Evolutionary conservation across 441 rosid species (phyloP).

Genomic region (Croton setiger): DNA sequence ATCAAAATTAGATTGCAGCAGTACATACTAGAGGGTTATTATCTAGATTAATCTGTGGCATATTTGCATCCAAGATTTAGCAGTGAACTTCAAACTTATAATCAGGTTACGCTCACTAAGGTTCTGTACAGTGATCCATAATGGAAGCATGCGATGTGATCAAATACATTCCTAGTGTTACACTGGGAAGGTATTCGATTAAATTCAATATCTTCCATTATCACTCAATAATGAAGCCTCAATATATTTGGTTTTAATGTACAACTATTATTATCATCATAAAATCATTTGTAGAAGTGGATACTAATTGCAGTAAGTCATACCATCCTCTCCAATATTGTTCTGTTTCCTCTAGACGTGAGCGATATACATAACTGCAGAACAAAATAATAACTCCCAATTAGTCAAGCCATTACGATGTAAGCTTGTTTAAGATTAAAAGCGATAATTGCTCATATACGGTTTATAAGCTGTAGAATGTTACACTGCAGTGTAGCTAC

Average conservation of each 20-base stretch:
- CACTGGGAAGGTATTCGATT: too few relatives aligned
- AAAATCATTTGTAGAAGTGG: not conserved
- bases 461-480: not conserved
- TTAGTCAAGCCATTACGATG: constrained; percentile 1
- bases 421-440: not conserved
- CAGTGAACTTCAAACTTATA: not conserved
- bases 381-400: constrained; percentile 21
- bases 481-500: not conserved
- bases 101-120: not conserved
- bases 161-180: too few relatives aligned
- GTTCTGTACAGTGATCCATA: too few relatives aligned
- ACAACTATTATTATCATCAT: constrained; percentile 9
- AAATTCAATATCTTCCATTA: too few relatives aligned
- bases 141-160: too few relatives aligned
- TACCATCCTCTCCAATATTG: constrained; percentile 98
- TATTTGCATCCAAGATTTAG: not conserved
- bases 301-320: constrained; percentile 16
- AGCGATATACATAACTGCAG: constrained; percentile 67
- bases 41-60: not conserved
- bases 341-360: constrained; percentile 74
- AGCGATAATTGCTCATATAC: not conserved
- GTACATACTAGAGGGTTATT: too few relatives aligned
- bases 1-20: not conserved
- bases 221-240: not conserved
- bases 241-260: not conserved